These are phyloP conservation scores for Lactarius quietus DNA, from an alignment of 768 basidiomycete genomes.

Conservation along the genomic window DNA sequence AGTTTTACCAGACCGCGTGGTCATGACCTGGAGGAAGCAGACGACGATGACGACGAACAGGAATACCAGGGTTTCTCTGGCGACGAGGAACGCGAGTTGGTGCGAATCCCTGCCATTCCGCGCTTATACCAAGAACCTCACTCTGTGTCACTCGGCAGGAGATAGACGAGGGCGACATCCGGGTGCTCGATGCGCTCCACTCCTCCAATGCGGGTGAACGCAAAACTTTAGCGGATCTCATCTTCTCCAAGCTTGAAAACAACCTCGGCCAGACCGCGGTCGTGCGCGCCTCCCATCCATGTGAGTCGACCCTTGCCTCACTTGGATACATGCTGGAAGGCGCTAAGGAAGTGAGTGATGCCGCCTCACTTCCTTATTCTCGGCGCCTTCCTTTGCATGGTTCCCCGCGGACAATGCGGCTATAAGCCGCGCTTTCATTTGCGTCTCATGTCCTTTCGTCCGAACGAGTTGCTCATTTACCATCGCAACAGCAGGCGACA, in stretches of 20 bases:
- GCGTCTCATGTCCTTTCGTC: background rate
- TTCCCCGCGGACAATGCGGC: too few species aligned
- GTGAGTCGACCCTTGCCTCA: conserved; percentile 28
- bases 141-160: conserved; percentile 43
- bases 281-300: conserved; percentile 60
- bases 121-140: background rate
- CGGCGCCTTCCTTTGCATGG: too few species aligned
- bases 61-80: conserved; percentile 40
- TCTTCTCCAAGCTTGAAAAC: conserved; percentile 86
- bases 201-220: conserved; percentile 74
- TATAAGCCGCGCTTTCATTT: background rate
- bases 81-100: conserved; percentile 49
- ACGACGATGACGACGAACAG: conserved; percentile 60
- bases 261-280: conserved; percentile 48
- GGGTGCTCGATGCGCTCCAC: conserved; percentile 76
- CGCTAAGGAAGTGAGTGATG: too few species aligned
- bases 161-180: conserved; percentile 88
- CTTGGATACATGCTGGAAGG: background rate
- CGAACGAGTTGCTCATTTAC: conserved; percentile 7
- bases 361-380: too few species aligned
- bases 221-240: conserved; percentile 92
- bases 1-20: conserved; percentile 29
- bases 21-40: conserved; percentile 33
- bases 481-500: conserved; percentile 49
- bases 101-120: conserved; percentile 29